These are phyloP conservation scores for Colletotrichum sp. DNA, from an alignment of 2,329 filamentous ascomycete genomes.

Conservation along the genomic window DNA sequence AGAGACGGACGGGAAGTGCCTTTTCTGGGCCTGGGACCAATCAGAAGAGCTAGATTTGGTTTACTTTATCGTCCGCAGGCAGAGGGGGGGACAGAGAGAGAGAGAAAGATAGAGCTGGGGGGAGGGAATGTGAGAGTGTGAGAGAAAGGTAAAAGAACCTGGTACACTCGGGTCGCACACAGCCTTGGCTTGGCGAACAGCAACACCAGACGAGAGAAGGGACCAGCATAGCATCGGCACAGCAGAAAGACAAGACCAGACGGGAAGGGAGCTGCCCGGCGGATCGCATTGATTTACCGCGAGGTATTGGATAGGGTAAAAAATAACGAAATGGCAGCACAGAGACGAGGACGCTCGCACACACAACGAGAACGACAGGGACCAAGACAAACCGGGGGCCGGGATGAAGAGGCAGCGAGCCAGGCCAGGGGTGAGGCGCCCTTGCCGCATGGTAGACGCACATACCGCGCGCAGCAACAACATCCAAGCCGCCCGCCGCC, in stretches of 20 bases:
- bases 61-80: background rate
- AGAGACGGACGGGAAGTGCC: background rate
- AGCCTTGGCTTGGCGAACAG: background rate
- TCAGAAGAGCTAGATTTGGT: background rate
- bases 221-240: background rate
- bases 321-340: background rate
- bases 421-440: constrained; percentile 1
- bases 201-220: background rate
- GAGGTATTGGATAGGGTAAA: background rate
- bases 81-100: background rate
- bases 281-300: background rate
- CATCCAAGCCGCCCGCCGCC: background rate
- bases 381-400: background rate
- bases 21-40: background rate
- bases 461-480: background rate
- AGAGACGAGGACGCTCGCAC: background rate
- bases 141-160: background rate
- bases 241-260: background rate
- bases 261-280: background rate
- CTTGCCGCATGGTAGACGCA: constrained; percentile 16
- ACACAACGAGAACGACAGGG: background rate
- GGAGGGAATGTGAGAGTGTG: background rate
- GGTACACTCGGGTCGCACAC: background rate
- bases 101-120: background rate
- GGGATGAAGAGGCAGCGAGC: background rate